Evolutionary conservation across 2,329 filamentous ascomycete species (phyloP), one percentile per base, ranked within the genome.

Genomic region (Penicillium italicum): DNA sequence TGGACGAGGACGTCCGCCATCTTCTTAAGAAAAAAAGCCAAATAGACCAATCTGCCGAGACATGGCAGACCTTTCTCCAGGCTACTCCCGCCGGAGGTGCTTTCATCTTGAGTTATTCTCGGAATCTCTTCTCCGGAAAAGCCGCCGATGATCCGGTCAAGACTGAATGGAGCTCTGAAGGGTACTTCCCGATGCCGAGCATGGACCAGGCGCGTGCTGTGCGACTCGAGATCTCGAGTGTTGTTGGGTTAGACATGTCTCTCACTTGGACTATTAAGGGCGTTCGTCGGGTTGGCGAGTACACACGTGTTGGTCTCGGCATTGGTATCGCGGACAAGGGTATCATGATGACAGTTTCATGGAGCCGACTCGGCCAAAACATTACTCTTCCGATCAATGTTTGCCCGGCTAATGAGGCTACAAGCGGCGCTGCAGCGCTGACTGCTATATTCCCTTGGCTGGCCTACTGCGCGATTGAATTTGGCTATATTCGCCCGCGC

Each of bases 151-250:
- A 74, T 12, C 63, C 62, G 16, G 58, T 67, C 6, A 71, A 65
- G 37, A 73, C 73, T 4, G 72, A 75, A 62, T 77, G 74, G 74
- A 76, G 66, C 49, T 66, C 70, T 6, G 74, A 76, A 41, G 74
- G 72, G 5, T 70, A 76, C 56, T 68, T 70, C 51, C 67, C 72
- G 4, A 59, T 71, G 37, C 62, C 67, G 22, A 59, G 58, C 42
- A 63, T 64, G 43, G 64, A 62, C 18, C 67, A 66, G 40, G 63
- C 64, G 6, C 69, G 72, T 12, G 66, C 69, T 10, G 64, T 76
- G 5, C 67, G 72, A 30, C 46, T 77, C 7, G 72, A 74, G 31
- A 49, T 76, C 20, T 55, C 58, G 4, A 66, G 61, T 20, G 65
- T 63, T 12, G 45, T 75, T 30, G 57, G 50, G 5, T 31, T 66